Percentiles rank a stretch among this genome's conserved stretches.
These are phyloP conservation scores for Hydrangea macrophylla DNA, from an alignment of 148 eudicot species.

Conservation along the genomic window DNA sequence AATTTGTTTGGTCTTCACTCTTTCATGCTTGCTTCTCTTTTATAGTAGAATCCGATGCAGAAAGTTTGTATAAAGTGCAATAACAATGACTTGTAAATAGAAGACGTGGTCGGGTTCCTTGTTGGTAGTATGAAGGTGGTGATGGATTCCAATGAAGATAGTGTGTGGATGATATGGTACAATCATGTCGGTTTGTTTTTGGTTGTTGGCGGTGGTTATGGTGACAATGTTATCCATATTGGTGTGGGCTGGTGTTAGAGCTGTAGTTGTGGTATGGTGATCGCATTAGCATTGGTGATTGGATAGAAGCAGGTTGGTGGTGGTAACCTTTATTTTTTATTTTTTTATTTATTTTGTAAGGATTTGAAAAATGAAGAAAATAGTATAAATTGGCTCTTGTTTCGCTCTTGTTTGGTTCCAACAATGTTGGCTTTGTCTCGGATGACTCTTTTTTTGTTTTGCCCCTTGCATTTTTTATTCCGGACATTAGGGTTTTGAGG, in stretches of 20 bases:
- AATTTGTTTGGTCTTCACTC: background rate
- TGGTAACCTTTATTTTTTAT: background rate
- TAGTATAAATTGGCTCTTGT: no score
- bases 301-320: background rate
- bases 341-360: background rate
- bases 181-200: background rate
- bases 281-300: background rate
- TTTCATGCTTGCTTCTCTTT: slow-evolving; percentile 10
- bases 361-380: no score
- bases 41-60: background rate
- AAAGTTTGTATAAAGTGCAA: background rate
- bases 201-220: background rate
- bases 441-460: no score
- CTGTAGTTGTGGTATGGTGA: background rate
- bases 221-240: background rate
- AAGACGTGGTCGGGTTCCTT: background rate
- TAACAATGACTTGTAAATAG: background rate
- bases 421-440: no score
- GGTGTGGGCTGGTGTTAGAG: background rate
- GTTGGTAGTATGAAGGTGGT: background rate
- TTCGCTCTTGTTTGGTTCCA: no score
- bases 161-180: background rate
- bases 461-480: no score
- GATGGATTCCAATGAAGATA: background rate
- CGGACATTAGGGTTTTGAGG: no score